Evolutionary conservation across 1,284 basidiomycete genomes (phyloP), one percentile per base, ranked within the genome.

Genomic region (Farysia itapuensis): DNA sequence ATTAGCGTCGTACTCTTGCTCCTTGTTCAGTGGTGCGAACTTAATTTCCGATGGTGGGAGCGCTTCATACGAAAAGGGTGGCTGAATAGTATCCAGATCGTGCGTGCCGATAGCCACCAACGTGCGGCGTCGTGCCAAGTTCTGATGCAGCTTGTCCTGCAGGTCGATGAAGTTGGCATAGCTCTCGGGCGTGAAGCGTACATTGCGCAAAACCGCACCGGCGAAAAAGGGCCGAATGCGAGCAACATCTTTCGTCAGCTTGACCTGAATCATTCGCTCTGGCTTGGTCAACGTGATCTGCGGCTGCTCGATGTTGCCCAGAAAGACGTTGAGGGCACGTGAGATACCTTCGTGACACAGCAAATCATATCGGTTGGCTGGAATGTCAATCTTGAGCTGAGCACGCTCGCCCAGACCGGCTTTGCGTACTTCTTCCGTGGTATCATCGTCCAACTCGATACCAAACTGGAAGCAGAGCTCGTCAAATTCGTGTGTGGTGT

Each of bases 351-450:
- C 95, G 70, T 95, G 87, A 77, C 95, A 99, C 35, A 98, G 84
- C 16, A 99, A 82, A 80, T 99, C 95, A 75, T 98, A 97, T 83
- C 93, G 43, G 59, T 93, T 98, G 20, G 95, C 95, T 23, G 95
- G 94, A 41, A 96, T 85, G 79, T 99, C 94, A 71, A 99, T 96
- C 84, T 98, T 99, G 67, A 98, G 81, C 87, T 94, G 88, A 85
- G 93, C 30, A 86, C 90, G 65, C 86, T 87, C 81, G 85, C 89
- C 76, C 83, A 85, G 49, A 84, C 67, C 69, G 4, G 65, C 84
- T 38, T 84, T 87, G 72, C 90, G 83, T 29, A 93, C 89, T 67
- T 91, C 88, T 69, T 86, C 84, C 2, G 92, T 95, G 22, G 92
- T 96, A 89, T 97, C 94, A 79, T 96, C 94, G 75, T 98, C 94